Conservation (phyloP, 768 basidiomycete species). For the Suillus lakei region DNA sequence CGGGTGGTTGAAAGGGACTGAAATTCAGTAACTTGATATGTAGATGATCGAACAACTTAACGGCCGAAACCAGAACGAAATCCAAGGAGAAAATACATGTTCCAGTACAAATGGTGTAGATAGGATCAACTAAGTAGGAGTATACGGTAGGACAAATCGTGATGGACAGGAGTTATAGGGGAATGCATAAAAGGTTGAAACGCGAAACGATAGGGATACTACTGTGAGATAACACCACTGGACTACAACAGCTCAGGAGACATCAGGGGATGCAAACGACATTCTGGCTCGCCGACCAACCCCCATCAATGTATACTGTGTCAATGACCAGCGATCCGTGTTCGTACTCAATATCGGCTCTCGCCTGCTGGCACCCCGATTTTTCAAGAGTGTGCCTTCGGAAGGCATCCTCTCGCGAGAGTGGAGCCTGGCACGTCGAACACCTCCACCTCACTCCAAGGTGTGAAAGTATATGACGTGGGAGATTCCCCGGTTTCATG, state of each 20-base stretch:
- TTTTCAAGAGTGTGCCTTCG: background rate
- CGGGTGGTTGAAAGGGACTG: background rate
- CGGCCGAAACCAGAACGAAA: background rate
- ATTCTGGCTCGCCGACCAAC: background rate
- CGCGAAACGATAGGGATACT: background rate
- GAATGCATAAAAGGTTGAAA: background rate
- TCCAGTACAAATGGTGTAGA: background rate
- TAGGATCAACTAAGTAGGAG: background rate
- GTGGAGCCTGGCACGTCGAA: background rate
- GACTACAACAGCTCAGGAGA: background rate
- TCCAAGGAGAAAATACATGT: background rate
- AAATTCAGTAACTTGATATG: background rate
- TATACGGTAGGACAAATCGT: background rate
- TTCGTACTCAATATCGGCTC: background rate
- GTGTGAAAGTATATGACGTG: background rate
- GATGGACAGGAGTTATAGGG: background rate
- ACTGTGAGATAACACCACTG: background rate
- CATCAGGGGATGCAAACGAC: slow-evolving; percentile 1
- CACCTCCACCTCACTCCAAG: background rate
- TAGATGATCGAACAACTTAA: background rate
- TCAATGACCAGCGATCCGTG: background rate
- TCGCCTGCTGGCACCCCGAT: background rate
- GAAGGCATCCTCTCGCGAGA: background rate
- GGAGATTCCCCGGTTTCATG: background rate
- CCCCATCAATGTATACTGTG: background rate